phyloP scores from a whole-genome alignment of 805 yeast species.

The Yarrowia divulgata region DNA sequence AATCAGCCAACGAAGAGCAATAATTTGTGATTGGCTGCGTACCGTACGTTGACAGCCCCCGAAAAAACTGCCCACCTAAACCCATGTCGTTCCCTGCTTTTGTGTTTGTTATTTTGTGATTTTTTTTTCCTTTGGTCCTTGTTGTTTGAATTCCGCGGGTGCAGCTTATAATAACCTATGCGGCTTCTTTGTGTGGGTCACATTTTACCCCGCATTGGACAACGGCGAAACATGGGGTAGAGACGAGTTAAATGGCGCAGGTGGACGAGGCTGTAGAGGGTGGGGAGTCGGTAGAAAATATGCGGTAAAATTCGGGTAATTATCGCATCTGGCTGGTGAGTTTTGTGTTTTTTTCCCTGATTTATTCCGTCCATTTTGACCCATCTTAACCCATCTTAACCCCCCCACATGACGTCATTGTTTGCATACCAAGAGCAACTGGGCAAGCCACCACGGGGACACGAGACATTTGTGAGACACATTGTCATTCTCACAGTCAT shows the following conservation, averaged over 20 bases:
- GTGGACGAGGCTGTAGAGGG: too few species aligned
- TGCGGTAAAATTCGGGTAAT: too few species aligned
- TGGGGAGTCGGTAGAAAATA: too few species aligned
- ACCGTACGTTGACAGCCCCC: too few species aligned
- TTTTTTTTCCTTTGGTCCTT: background rate
- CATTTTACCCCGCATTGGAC: conserved; percentile 32
- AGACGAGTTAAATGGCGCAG: background rate
- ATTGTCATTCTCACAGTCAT: too few species aligned
- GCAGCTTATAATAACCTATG: background rate
- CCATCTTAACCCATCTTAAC: too few species aligned
- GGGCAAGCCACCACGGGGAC: background rate
- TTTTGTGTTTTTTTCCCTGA: too few species aligned
- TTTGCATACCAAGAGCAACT: background rate
- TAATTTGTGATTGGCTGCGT: too few species aligned
- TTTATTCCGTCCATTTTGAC: too few species aligned
- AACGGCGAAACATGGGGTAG: conserved; percentile 22
- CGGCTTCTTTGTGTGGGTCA: conserved; percentile 14
- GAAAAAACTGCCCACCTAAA: background rate
- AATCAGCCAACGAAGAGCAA: too few species aligned
- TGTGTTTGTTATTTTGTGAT: background rate
- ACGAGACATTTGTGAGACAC: background rate
- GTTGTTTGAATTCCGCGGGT: background rate
- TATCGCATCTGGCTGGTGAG: too few species aligned
- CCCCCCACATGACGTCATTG: conserved; percentile 13
- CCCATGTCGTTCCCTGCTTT: too few species aligned